Base-by-base conservation (phyloP, 768 basidiomycete species). In the Xerocomus spinulosus region DNA sequence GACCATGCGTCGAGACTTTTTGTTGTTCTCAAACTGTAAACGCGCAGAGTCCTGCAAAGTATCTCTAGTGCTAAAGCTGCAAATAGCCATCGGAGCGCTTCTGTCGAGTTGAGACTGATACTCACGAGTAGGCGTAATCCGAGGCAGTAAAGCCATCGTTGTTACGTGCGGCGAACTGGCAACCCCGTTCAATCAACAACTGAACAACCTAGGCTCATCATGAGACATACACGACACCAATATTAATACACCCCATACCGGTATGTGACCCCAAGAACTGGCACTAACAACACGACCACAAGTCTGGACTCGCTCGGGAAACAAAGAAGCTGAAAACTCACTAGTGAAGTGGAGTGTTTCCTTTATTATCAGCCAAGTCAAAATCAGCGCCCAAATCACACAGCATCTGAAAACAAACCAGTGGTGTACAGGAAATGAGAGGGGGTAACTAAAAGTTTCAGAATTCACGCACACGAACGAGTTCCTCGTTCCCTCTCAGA, bases 261-360 rank as follows among this genome's bases (percentile, higher is more conserved):
- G 73, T 59, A 91, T 74, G 61, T 91, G 86, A 32, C 86, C 86
- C 89, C 89, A 92, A 17, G 89, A 79, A 61, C 91, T 92, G 20
- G 90, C 89, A 66, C 90, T 92, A 55, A 25, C 48, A 50, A 40
- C 20, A 41, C 24, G 38, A 42, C 41, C 28, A 32, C 57, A 38
- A 51, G 44, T 41, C 51, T 37, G 44, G 35, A 24, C 40, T 36
- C 41, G 33, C 9, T 44, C 37, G 37, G 15, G 20, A 29, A 41
- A 12, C 42, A 43, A 24, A 28, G 25, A 28, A n/a, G n/a, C n/a
- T 4, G 17, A 35, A 12, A 26, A 72, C 89, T 69, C 63, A 94
- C 92, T 93, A 93, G 67, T 97, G 94, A 46, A 97, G 70, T 26
- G 94, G 83, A 1, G 92, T 90, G 58, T 96, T 95, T 38, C 94